Evolutionary conservation across 495 filamentous ascomycete species (phyloP), one percentile per base, ranked within the genome.

Genomic region (Staphylotrichum longicolle): DNA sequence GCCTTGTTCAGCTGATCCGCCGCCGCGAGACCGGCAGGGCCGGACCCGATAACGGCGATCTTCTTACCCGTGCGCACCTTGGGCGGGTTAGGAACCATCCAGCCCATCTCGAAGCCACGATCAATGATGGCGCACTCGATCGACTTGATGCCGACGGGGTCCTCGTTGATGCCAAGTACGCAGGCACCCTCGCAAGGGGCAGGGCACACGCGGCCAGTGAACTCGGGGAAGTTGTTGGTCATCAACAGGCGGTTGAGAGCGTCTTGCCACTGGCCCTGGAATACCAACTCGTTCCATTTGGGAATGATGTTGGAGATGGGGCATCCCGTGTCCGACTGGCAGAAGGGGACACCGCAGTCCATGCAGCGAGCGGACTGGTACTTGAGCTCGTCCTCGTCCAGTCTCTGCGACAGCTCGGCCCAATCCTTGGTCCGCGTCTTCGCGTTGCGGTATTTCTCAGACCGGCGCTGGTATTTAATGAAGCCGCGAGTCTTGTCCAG

Each of bases 221-320:
- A 98, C 72, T 99, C 94, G 33, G 94, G 94, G 85, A 99, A 98
- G 82, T 98, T 97, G 81, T 99, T 99, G 58, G 94, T 99, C 91
- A 96, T 96, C 59, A 98, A 82, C 39, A 99, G 80, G 52, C 93
- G 88, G 78, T 96, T 95, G 15, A 98, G 86, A 20, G 94, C 94
- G 77, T 98, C 94, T 67, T 86, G 86, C 94, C 94, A 99, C 68
- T 96, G 90, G 69, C 90, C 89, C 70, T 89, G 66, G 54, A 97
- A 97, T 1, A 97, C 87, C 15, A 98, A 70, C 59, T 98, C 95
- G 60, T 97, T 98, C 92, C 92, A 99, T 71, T 99, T 99, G 48
- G 94, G 94, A 72, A 99, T 99, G 75, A 99, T 97, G 79, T 99
- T 99, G 68, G 91, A 95, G 76, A 99, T 97, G 0, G 94, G 94